These are phyloP conservation scores for Plasmodium adleri DNA, from an alignment of 169 alveolate genomes.

Conservation along the genomic window DNA sequence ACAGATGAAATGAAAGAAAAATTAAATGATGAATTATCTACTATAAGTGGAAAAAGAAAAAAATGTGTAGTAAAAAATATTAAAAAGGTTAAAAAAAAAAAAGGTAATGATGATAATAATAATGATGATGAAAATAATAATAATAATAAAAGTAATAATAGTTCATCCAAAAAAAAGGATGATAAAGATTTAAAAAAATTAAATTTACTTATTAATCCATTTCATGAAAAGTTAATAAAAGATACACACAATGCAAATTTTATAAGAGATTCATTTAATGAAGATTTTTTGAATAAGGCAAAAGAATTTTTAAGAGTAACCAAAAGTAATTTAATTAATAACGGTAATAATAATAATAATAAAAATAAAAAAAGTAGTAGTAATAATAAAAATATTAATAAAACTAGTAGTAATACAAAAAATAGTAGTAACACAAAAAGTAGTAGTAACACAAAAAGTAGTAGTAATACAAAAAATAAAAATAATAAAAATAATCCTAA, in stretches of 20 bases:
- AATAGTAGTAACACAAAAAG: no score
- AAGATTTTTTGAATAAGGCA: conserved; percentile 60
- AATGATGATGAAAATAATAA: conserved; percentile 1
- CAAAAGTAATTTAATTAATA: conserved; percentile 45
- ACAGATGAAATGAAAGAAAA: conserved; percentile 62
- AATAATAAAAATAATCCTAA: no score
- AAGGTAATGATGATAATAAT: conserved; percentile 16
- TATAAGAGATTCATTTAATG: conserved; percentile 65
- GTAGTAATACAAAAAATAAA: no score
- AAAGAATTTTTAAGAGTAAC: conserved; percentile 70
- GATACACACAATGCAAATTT: conserved; percentile 54
- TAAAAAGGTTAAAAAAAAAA: conserved; percentile 35
- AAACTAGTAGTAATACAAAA: no score
- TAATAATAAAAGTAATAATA: conserved; percentile 3
- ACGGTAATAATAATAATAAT: not conserved
- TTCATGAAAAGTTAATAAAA: conserved; percentile 60
- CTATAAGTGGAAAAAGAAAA: conserved; percentile 41
- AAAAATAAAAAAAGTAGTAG: no score
- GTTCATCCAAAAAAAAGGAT: not conserved
- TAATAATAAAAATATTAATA: no score
- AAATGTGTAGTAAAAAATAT: conserved; percentile 12
- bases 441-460: no score
- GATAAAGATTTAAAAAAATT: conserved; percentile 23
- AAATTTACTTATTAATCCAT: conserved; percentile 29
- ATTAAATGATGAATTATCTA: conserved; percentile 35